Evolutionary conservation across 2,329 filamentous ascomycete genomes (phyloP), one percentile per base, ranked within the genome.

Genomic region (Neonectria faginata): DNA sequence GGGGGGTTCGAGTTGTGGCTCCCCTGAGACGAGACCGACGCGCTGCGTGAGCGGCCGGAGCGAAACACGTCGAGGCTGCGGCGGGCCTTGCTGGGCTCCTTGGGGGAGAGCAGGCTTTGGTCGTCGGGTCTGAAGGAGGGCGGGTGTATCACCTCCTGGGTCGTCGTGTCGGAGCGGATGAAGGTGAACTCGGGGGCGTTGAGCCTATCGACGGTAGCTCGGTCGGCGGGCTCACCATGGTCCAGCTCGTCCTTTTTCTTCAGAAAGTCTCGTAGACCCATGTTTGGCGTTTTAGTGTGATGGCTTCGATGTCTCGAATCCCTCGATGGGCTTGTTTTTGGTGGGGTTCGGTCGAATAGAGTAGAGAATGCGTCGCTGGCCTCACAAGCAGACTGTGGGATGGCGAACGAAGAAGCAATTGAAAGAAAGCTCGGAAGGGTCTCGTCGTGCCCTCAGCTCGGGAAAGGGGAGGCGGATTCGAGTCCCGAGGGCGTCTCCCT

Each of bases 141-240:
- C 11, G 92, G 92, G 60, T 88, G 84, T 76, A 97, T 92, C 69
- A 91, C 82, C 78, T 97, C 93, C 76, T 94, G 87, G 2, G 90
- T 89, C 69, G 89, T 81, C 1, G 94, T 97, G 75, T 97, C 95
- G 69, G 92, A 91, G 66, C 94, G 91, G 74, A 96, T 86, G 81
- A 97, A 93, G 67, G 86, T 93, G 81, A 97, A 93, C 71, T 92
- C 89, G 62, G 91, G 89, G 1, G 83, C 77, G 62, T 66, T 75
- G 44, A 82, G 76, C 59, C 72, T 77, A 48, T 77, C 71, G 57
- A 79, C 73, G 20, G 80, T 78, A 65, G 79, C 77, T 66, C 78
- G 72, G 65, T 80, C 77, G 65, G 75, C 71, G n/a, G 76, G 64
- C 39, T 77, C 71, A 47, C 71, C 72, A 25, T 78, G 74, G 16